These are phyloP conservation scores for Boletellus sp. DNA, from an alignment of 768 basidiomycete genomes.

Conservation along the genomic window DNA sequence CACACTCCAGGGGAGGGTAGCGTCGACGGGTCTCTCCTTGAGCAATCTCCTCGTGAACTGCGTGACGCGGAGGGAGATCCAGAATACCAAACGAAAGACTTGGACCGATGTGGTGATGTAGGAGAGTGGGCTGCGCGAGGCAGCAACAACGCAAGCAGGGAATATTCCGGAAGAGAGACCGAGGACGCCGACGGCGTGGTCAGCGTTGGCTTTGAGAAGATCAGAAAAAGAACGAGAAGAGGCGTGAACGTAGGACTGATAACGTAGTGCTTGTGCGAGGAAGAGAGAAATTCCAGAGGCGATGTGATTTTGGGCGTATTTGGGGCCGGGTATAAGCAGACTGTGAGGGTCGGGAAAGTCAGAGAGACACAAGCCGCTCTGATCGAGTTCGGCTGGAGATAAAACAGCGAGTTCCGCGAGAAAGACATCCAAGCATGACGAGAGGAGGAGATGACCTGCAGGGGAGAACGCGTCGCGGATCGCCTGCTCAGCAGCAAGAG, in stretches of 20 bases:
- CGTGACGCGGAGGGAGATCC: conserved; percentile 46
- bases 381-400: conserved; percentile 33
- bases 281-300: conserved; percentile 48
- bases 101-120: conserved; percentile 46
- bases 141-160: conserved; percentile 48
- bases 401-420: conserved; percentile 46
- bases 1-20: conserved; percentile 42
- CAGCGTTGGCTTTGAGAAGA: conserved; percentile 32
- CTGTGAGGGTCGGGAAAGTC: conserved; percentile 43
- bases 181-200: conserved; percentile 37
- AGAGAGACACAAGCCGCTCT: conserved; percentile 36
- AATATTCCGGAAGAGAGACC: conserved; percentile 59
- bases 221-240: conserved; percentile 23
- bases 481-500: conserved; percentile 36
- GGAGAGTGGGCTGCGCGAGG: conserved; percentile 37
- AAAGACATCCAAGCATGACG: conserved; percentile 50
- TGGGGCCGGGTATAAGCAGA: conserved; percentile 37
- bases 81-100: conserved; percentile 48
- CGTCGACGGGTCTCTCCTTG: conserved; percentile 19
- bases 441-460: conserved; percentile 42
- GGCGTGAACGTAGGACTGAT: conserved; percentile 42
- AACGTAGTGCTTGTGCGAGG: conserved; percentile 50
- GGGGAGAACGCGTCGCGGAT: conserved; percentile 40
- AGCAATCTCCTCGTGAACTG: conserved; percentile 28
- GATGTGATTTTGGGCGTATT: conserved; percentile 44